Evolutionary conservation across 495 filamentous ascomycete species (phyloP).

Genomic region (Penicillium goetzii): DNA sequence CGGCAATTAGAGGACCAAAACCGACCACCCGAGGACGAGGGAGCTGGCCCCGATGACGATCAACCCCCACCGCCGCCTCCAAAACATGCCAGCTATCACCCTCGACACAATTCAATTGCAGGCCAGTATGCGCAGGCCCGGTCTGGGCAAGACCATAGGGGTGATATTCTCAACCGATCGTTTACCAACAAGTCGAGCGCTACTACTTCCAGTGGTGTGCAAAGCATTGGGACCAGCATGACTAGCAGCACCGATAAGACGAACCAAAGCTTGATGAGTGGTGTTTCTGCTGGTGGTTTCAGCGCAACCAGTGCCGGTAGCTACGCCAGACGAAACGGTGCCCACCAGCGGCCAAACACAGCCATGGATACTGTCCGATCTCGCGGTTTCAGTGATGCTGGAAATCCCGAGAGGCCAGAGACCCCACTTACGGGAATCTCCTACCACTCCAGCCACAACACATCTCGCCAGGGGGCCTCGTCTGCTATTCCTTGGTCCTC

Average conservation of each 20-base stretch:
- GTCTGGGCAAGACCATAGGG: constrained; percentile 78
- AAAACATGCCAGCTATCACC: constrained; percentile 56
- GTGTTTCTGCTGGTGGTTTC: constrained; percentile 83
- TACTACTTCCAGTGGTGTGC: constrained; percentile 69
- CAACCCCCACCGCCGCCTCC: constrained; percentile 64
- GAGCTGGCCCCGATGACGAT: constrained; percentile 48
- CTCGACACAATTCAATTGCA: constrained; percentile 51
- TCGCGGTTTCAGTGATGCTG: constrained; percentile 50
- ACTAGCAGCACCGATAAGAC: constrained; percentile 77
- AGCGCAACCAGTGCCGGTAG: constrained; percentile 96
- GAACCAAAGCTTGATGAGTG: constrained; percentile 88
- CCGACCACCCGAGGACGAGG: constrained; percentile 40
- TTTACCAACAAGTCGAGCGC: constrained; percentile 86
- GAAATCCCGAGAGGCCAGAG: constrained; percentile 57
- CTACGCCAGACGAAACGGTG: constrained; percentile 68
- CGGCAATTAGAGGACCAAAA: constrained; percentile 70
- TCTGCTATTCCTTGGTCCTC: constrained; percentile 53
- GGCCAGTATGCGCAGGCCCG: constrained; percentile 45
- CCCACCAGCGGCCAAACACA: constrained; percentile 53
- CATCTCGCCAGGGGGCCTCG: constrained; percentile 57
- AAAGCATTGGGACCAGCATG: constrained; percentile 71
- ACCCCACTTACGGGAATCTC: constrained; percentile 77
- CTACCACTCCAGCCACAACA: constrained; percentile 82
- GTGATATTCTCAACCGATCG: constrained; percentile 69
- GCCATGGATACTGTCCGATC: constrained; percentile 51